phyloP scores from a whole-genome alignment of 805 yeast species.

The Saturnispora hagleri region DNA sequence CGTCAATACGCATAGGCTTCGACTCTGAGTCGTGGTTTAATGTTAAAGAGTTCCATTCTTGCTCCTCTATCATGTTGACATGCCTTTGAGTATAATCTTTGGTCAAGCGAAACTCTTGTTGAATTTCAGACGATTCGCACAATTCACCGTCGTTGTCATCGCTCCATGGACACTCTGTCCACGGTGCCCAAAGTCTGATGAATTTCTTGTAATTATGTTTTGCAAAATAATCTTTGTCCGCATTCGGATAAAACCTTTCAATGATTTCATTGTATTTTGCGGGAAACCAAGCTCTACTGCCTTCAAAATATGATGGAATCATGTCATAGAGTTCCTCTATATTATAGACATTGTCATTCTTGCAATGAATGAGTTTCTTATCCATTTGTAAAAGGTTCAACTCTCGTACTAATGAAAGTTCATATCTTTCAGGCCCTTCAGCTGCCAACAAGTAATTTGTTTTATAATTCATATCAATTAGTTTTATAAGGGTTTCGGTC shows the following conservation, averaged over 20 bases:
- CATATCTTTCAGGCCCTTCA: constrained; percentile 38
- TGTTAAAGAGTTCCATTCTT: constrained; percentile 6
- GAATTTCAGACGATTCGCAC: constrained; percentile 26
- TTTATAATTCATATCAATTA: constrained; percentile 15
- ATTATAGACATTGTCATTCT: constrained; percentile 47
- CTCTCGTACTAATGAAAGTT: constrained; percentile 2
- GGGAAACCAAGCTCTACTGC: constrained; percentile 41
- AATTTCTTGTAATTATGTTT: constrained; percentile 39
- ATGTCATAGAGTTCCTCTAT: constrained; percentile 45
- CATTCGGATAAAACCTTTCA: constrained; percentile 39
- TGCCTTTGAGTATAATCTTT: constrained; percentile 22
- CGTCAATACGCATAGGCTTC: constrained; percentile 22
- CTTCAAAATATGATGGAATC: constrained; percentile 49
- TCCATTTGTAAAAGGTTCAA: constrained; percentile 26
- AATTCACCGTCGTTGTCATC: constrained; percentile 13
- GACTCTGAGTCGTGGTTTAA: constrained; percentile 17
- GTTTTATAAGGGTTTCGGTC: constrained; percentile 3
- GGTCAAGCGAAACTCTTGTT: constrained; percentile 26
- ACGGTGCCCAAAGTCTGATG: constrained; percentile 47
- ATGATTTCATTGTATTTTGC: constrained; percentile 30
- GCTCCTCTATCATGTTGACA: constrained; percentile 11
- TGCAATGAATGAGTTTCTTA: constrained; percentile 24
- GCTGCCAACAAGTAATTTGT: constrained; percentile 20
- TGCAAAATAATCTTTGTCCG: constrained; percentile 23
- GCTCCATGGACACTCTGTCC: constrained; percentile 19